Percentiles rank a stretch among this genome's conserved stretches.
Conservation (phyloP, 495 filamentous ascomycete species). For the Lepraria neglecta region DNA sequence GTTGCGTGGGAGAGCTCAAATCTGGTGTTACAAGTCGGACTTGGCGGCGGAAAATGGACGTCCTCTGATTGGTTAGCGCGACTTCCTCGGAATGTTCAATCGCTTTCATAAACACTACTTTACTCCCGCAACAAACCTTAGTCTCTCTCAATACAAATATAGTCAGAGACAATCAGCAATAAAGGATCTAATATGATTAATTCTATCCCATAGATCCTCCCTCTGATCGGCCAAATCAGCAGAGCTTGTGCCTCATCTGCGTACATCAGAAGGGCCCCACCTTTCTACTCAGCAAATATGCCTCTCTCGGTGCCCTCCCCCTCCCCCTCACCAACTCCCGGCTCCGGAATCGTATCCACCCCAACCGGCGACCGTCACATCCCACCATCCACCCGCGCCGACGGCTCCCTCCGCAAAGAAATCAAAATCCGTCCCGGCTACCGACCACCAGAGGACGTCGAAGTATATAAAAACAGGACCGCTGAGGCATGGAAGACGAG, state of each 20-base stretch:
- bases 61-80: slow-evolving; percentile 9
- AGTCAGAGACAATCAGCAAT: no score
- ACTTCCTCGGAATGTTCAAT: neutral
- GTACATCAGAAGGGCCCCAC: neutral
- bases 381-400: slow-evolving; percentile 75
- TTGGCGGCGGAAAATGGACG: neutral
- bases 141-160: no score
- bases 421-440: slow-evolving; percentile 93
- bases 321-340: slow-evolving; percentile 22
- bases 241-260: neutral
- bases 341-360: slow-evolving; percentile 68
- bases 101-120: neutral
- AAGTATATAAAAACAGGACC: slow-evolving; percentile 88
- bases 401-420: slow-evolving; percentile 83
- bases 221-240: no score
- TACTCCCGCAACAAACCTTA: no score
- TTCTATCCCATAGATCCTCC: no score
- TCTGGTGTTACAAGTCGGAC: neutral
- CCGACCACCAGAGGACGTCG: slow-evolving; percentile 89
- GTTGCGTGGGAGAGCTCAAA: neutral
- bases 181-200: no score
- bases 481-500: slow-evolving; percentile 82
- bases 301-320: slow-evolving; percentile 21
- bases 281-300: neutral
- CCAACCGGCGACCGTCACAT: slow-evolving; percentile 76